Percentiles rank a stretch among this genome's conserved stretches.
Evolutionary conservation across 352 stramenopile genomes (phyloP).

Genomic region (Phytopythium aichiense): DNA sequence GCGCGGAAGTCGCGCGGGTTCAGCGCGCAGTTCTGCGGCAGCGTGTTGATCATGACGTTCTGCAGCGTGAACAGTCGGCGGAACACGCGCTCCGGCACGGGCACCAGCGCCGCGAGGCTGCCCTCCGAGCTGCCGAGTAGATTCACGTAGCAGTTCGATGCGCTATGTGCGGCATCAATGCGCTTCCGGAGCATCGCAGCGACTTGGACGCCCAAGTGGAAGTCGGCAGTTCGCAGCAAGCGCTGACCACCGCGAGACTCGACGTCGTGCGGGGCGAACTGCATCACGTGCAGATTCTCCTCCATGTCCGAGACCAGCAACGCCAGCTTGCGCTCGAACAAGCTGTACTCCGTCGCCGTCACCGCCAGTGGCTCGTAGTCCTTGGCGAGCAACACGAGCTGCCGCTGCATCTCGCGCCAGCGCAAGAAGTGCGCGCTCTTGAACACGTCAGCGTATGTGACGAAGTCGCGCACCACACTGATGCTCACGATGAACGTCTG

Average conservation of each 20-base stretch:
- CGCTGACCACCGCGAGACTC: slow-evolving; percentile 81
- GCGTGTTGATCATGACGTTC: slow-evolving; percentile 88
- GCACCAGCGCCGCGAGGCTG: slow-evolving; percentile 66
- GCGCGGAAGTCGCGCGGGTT: slow-evolving; percentile 85
- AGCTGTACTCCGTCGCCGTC: slow-evolving; percentile 76
- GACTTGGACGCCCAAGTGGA: slow-evolving; percentile 77
- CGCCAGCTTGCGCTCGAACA: slow-evolving; percentile 72
- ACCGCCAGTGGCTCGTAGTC: slow-evolving; percentile 82
- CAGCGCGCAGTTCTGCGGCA: slow-evolving; percentile 80
- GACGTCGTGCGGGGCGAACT: slow-evolving; percentile 83
- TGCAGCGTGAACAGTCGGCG: slow-evolving; percentile 85
- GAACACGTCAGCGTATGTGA: slow-evolving; percentile 87
- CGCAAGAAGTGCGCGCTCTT: slow-evolving; percentile 87
- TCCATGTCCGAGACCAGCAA: slow-evolving; percentile 79
- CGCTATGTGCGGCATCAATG: slow-evolving; percentile 17
- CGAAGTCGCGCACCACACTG: slow-evolving; percentile 80
- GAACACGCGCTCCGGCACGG: slow-evolving; percentile 77
- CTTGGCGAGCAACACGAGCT: slow-evolving; percentile 79
- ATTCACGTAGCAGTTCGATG: slow-evolving; percentile 59
- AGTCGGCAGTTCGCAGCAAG: slow-evolving; percentile 75
- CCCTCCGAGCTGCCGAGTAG: slow-evolving; percentile 81
- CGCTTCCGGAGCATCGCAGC: slow-evolving; percentile 78
- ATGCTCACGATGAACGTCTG: slow-evolving; percentile 87
- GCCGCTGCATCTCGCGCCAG: slow-evolving; percentile 80
- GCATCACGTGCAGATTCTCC: slow-evolving; percentile 84